Percentiles rank a stretch among this genome's conserved stretches.
These are phyloP conservation scores for Tardiomyces blankii DNA, from an alignment of 1,139 yeast genomes.

Conservation along the genomic window DNA sequence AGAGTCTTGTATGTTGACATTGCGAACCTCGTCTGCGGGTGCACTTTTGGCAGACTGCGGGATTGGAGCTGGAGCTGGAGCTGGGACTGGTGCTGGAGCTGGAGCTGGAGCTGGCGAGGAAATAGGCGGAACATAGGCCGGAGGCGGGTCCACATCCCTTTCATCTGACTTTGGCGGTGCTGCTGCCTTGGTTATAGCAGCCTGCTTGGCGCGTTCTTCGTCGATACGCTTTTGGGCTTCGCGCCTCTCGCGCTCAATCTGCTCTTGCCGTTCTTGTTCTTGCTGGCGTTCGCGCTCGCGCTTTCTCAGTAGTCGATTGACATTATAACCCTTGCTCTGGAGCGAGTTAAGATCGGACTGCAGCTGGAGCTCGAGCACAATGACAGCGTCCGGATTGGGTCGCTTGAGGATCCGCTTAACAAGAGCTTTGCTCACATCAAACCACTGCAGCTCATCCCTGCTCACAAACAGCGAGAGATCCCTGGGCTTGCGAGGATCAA, in stretches of 20 bases:
- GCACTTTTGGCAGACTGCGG: background rate
- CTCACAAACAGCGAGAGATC: constrained; percentile 3
- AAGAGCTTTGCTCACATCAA: constrained; percentile 27
- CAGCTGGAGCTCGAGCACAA: constrained; percentile 28
- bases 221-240: background rate
- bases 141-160: too few relatives aligned
- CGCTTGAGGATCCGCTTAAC: constrained; percentile 18
- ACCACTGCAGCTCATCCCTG: constrained; percentile 23
- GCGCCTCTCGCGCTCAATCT: background rate
- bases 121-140: too few relatives aligned
- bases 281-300: constrained; percentile 13
- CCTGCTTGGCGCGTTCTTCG: background rate
- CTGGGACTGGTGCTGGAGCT: background rate
- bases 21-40: constrained; percentile 2
- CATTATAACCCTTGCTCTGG: constrained; percentile 30
- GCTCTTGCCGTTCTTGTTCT: background rate
- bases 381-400: constrained; percentile 29
- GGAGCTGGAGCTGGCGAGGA: constrained; percentile 1
- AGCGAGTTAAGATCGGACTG: constrained; percentile 21
- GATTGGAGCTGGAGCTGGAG: constrained; percentile 1
- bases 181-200: background rate
- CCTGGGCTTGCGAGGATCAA: constrained; percentile 8
- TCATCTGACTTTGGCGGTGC: too few relatives aligned
- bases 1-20: background rate
- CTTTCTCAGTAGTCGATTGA: constrained; percentile 21